Evolutionary conservation across 2,329 filamentous ascomycete species (phyloP).

Genomic region (Cladosporium phlei): DNA sequence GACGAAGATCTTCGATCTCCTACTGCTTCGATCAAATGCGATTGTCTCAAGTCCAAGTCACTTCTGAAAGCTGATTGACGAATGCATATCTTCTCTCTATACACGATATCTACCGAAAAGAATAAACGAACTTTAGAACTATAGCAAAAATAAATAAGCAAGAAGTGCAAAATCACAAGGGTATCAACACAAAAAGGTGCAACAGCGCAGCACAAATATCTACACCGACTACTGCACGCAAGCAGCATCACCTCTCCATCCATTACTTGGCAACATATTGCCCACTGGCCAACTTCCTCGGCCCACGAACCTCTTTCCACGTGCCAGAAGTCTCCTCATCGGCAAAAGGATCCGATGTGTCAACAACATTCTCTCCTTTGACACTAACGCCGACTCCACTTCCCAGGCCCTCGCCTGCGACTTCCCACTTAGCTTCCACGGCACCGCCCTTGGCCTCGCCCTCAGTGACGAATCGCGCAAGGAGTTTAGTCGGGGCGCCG

Average conservation of each 20-base stretch:
- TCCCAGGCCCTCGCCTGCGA: constrained; percentile 49
- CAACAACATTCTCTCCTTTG: constrained; percentile 36
- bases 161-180: constrained; percentile 1
- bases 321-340: constrained; percentile 49
- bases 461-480: constrained; percentile 76
- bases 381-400: constrained; percentile 59
- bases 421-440: constrained; percentile 80
- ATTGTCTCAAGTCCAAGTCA: no score
- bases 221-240: no score
- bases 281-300: constrained; percentile 66
- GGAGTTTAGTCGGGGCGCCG: constrained; percentile 63
- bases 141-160: neutral
- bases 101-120: constrained; percentile 4
- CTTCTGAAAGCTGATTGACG: no score
- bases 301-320: constrained; percentile 65
- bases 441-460: constrained; percentile 66
- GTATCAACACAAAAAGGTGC: neutral
- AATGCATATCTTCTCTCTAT: no score
- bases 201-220: no score
- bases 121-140: neutral
- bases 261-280: constrained; percentile 50
- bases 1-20: no score
- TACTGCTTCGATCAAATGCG: no score
- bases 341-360: constrained; percentile 63
- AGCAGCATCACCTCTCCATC: no score